These are phyloP conservation scores for Tetrapisispora taiwanensis DNA, from an alignment of 805 yeast species.

Conservation along the genomic window DNA sequence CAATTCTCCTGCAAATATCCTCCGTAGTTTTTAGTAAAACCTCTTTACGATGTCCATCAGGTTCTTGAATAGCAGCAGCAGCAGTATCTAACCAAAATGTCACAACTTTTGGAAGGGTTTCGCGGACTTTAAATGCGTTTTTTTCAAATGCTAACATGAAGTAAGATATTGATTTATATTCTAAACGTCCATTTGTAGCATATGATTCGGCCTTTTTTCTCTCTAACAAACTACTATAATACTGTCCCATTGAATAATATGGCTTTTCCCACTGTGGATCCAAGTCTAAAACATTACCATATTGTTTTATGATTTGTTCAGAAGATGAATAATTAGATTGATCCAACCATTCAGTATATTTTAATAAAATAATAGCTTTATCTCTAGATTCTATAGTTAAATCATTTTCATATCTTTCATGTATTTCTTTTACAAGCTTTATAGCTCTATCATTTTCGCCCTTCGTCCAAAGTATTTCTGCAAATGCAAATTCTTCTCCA, in stretches of 20 bases:
- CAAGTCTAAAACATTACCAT: conserved; percentile 44
- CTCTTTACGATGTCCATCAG: conserved; percentile 21
- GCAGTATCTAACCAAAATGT: conserved; percentile 85
- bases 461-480: conserved; percentile 78
- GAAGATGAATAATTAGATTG: conserved; percentile 75
- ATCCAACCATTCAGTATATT: conserved; percentile 84
- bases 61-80: conserved; percentile 19
- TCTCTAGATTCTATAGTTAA: conserved; percentile 17
- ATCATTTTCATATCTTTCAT: conserved; percentile 13
- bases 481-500: conserved; percentile 60
- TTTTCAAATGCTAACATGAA: conserved; percentile 25
- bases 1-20: conserved; percentile 40
- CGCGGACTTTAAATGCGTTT: conserved; percentile 56
- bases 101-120: conserved; percentile 80
- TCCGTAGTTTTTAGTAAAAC: conserved; percentile 30
- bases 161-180: conserved; percentile 23
- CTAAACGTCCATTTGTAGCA: conserved; percentile 21
- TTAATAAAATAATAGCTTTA: conserved; percentile 44
- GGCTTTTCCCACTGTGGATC: conserved; percentile 66
- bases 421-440: conserved; percentile 39
- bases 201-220: conserved; percentile 40
- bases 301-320: conserved; percentile 59
- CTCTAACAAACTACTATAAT: conserved; percentile 67
- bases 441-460: conserved; percentile 84
- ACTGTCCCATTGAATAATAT: conserved; percentile 68